Evolutionary conservation across 345 rosid genomes (phyloP), one percentile per base, ranked within the genome.

Genomic region (Gossypium sturtianum): DNA sequence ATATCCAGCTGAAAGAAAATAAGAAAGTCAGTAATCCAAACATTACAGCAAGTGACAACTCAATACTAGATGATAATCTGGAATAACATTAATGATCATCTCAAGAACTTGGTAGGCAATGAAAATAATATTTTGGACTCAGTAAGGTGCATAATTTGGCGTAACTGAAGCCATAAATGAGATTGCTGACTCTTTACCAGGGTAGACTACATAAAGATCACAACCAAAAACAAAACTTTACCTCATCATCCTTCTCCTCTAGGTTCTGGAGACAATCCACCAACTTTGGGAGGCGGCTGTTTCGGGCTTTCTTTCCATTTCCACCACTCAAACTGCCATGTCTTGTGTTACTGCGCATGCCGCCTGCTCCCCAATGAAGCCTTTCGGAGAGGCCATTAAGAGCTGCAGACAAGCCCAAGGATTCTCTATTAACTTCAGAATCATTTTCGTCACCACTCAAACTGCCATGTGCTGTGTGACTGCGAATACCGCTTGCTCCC

Each of bases 301-400:
- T 77, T 66, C 82, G 76, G 43, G 79, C 62, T 63, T 64, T 76
- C 74, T 79, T 84, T 65, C 82, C 88, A 70, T 80, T 83, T 62
- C 83, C 77, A 48, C 82, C 73, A 73, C 41, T 77, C 73, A 72
- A 73, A 79, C 79, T 74, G 43, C 90, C 87, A 73, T 85, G 76
- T 9, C 88, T 74, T 19, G 87, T 78, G 73, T 87, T 84, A 75
- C 88, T 85, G 54, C 88, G 83, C 20, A 82, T 75, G 60, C 90
- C 88, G 51, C 83, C 83, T 77, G 76, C 84, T 27, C 90, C 90
- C 90, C 90, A 87, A 3, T 83, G 75, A 66, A 87, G 84, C 80
- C 83, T 76, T 73, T 83, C 87, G 9, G 87, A 81, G 29, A 85
- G 74, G 48, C 85, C 76, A 67, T 5, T 44, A 45, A 87, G 79